phyloP scores from a whole-genome alignment of 331 rosid genomes.

The Stylosanthes scabra region DNA sequence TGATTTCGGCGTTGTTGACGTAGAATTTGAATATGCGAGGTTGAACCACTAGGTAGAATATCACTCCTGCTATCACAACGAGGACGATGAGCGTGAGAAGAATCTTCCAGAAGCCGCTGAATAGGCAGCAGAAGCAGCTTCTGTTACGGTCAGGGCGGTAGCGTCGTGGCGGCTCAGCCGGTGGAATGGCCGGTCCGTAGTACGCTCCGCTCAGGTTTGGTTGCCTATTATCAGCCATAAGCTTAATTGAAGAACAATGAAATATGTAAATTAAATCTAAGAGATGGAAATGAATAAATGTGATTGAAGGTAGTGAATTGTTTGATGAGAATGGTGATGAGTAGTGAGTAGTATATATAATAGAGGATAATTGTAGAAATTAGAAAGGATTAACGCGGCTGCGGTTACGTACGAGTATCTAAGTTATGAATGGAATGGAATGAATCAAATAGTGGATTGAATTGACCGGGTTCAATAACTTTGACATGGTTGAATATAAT shows the following conservation, averaged over 20 bases:
- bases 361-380: neutral
- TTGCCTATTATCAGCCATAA: slow-evolving; percentile 41
- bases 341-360: slow-evolving; percentile 22
- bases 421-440: too few species aligned
- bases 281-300: neutral
- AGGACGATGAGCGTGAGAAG: slow-evolving; percentile 40
- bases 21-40: slow-evolving; percentile 54
- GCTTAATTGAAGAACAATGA: neutral
- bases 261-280: too few species aligned
- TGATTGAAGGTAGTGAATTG: neutral
- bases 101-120: slow-evolving; percentile 48
- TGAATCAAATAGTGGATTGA: neutral
- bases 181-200: slow-evolving; percentile 49
- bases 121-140: slow-evolving; percentile 36
- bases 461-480: slow-evolving; percentile 1
- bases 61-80: slow-evolving; percentile 6
- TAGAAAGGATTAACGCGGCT: slow-evolving; percentile 18
- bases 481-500: slow-evolving; percentile 8
- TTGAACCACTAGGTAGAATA: slow-evolving; percentile 59
- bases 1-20: slow-evolving; percentile 40
- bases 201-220: slow-evolving; percentile 38
- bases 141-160: neutral
- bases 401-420: neutral
- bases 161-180: slow-evolving; percentile 5
- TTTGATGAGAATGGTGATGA: neutral